Percentiles rank a stretch among this genome's conserved stretches.
phyloP scores from a whole-genome alignment of 176 grass and related monocot genomes.

The Musa beccarii region DNA sequence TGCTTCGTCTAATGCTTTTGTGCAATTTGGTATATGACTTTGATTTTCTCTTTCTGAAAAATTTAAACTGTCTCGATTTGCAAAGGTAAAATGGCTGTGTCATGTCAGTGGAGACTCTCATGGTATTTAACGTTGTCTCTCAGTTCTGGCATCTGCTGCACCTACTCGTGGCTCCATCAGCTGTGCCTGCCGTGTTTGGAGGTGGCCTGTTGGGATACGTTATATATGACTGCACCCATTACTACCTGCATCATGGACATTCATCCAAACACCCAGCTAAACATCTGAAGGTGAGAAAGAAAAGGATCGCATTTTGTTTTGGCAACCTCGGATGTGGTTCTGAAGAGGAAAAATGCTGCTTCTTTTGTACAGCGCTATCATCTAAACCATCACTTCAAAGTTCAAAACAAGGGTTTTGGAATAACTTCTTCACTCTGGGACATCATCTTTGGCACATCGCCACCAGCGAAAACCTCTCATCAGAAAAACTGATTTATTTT shows the following conservation, averaged over 20 bases:
- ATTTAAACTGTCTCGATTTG: too few species aligned
- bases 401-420: slow-evolving; percentile 78
- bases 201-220: slow-evolving; percentile 87
- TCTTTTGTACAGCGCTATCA: slow-evolving; percentile 54
- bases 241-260: slow-evolving; percentile 86
- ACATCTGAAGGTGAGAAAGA: slow-evolving; percentile 59
- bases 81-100: neutral
- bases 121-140: slow-evolving; percentile 2
- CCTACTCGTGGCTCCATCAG: slow-evolving; percentile 47
- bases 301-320: neutral
- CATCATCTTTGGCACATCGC: slow-evolving; percentile 58
- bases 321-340: neutral
- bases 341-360: neutral
- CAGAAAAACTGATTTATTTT: slow-evolving; percentile 38
- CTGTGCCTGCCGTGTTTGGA: slow-evolving; percentile 61
- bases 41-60: too few species aligned
- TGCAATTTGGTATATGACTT: neutral
- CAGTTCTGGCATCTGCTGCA: slow-evolving; percentile 86
- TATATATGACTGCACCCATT: slow-evolving; percentile 91
- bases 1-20: neutral
- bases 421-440: slow-evolving; percentile 90
- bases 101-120: neutral
- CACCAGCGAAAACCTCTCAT: slow-evolving; percentile 25
- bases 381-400: slow-evolving; percentile 89
- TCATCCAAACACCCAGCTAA: slow-evolving; percentile 61